A percentile compares a stretch with the other conserved stretches of the same genome.
Evolutionary conservation across 345 rosid species (phyloP).

Genomic region (Draba incana): DNA sequence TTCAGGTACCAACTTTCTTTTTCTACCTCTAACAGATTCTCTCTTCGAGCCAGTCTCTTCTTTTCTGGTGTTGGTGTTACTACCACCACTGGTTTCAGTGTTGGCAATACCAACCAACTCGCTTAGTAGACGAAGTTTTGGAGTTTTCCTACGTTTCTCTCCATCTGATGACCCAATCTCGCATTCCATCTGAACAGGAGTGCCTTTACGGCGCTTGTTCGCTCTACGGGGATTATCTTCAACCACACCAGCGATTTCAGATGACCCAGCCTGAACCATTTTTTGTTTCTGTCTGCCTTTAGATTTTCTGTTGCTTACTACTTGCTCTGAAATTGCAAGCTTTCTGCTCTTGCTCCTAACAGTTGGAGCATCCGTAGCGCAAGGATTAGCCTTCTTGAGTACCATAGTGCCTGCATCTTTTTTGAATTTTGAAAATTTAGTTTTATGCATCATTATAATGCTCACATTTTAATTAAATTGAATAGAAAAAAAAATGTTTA

Average conservation of each 20-base stretch:
- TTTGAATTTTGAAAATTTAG: background rate
- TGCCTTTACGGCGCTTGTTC: conserved; percentile 36
- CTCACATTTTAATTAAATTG: background rate
- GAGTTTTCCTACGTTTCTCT: conserved; percentile 60
- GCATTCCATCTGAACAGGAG: conserved; percentile 42
- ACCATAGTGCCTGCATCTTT: background rate
- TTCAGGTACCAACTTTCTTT: conserved; percentile 58
- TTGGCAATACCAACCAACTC: conserved; percentile 63
- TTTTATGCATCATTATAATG: background rate
- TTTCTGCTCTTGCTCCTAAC: conserved; percentile 36
- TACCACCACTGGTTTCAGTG: conserved; percentile 35
- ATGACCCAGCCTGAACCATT: conserved; percentile 39
- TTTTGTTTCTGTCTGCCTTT: conserved; percentile 30
- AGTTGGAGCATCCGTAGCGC: conserved; percentile 16
- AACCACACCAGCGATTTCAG: conserved; percentile 41
- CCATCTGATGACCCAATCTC: conserved; percentile 60
- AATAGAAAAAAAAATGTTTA: background rate
- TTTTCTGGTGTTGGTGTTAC: conserved; percentile 20
- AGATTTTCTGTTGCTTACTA: conserved; percentile 27
- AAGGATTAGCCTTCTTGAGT: conserved; percentile 11
- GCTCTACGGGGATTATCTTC: conserved; percentile 33
- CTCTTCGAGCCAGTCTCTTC: conserved; percentile 42
- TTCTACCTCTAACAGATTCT: conserved; percentile 49
- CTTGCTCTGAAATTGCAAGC: conserved; percentile 18
- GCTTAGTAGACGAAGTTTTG: conserved; percentile 72